phyloP scores from a whole-genome alignment of 2,329 filamentous ascomycete species.

The Sarocladium kiliense region DNA sequence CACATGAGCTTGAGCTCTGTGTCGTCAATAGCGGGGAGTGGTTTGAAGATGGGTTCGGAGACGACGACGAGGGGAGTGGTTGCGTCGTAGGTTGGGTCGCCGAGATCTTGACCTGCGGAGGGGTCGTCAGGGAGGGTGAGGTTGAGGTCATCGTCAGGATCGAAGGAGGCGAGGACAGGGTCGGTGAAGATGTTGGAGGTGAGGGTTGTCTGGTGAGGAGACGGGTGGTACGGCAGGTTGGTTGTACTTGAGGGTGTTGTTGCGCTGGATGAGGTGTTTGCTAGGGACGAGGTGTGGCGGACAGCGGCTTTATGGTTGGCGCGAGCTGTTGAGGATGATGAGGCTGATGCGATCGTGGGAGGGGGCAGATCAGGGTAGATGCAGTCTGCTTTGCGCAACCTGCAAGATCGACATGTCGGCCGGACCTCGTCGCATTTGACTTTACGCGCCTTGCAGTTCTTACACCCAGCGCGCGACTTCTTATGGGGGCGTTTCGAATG shows the following conservation, averaged over 20 bases:
- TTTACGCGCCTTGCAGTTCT: slow-evolving; percentile 50
- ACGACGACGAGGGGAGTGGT: slow-evolving; percentile 12
- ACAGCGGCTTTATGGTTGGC: neutral
- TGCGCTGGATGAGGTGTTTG: neutral
- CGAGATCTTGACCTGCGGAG: neutral
- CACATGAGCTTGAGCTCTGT: slow-evolving; percentile 50
- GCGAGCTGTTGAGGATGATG: slow-evolving; percentile 7
- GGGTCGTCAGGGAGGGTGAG: neutral
- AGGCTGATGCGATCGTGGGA: neutral
- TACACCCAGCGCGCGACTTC: slow-evolving; percentile 49
- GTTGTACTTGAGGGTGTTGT: neutral
- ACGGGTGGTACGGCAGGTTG: neutral
- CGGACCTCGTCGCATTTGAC: slow-evolving; percentile 50
- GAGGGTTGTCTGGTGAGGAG: neutral
- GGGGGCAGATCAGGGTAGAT: slow-evolving; percentile 31
- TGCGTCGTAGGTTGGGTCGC: neutral
- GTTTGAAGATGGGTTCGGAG: slow-evolving; percentile 23
- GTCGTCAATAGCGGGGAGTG: slow-evolving; percentile 29
- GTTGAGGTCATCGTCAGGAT: neutral
- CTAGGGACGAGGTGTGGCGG: neutral
- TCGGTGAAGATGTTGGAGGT: neutral
- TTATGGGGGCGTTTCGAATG: slow-evolving; percentile 47
- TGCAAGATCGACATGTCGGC: slow-evolving; percentile 45
- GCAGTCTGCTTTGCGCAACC: slow-evolving; percentile 41
- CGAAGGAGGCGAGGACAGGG: neutral